Evolutionary conservation across 148 eudicot species (phyloP), one percentile per base, ranked within the genome.

Genomic region (Camellia japonica): DNA sequence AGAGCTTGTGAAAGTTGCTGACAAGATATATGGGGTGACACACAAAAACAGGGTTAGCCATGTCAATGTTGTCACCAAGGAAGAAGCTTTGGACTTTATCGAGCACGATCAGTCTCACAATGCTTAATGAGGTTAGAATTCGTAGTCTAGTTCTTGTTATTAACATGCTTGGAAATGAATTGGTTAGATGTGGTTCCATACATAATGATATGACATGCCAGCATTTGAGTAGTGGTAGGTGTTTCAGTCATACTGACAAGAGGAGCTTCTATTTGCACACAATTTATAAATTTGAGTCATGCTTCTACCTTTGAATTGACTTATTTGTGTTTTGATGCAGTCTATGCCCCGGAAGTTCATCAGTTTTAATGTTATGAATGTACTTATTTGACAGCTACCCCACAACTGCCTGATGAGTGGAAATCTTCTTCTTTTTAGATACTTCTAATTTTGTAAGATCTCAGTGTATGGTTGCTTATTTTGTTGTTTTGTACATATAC

Each of bases 1-100:
- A n/a, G 97, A 93, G 88, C 93, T 92, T 74, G 98, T 96, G 76
- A 94, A 93, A 84, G 97, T 96, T 71, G 98, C 99, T 80, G 99
- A 96, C 85, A 92, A 90, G 87, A 92, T 96, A 75, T 93, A 96
- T 74, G 93, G 97, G 38, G 98, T 96, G 84, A 91, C 90, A 2
- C 99, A 93, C 90, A 88, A 91, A 77, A 94, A 88, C 75, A 88
- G 99, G 72, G 97, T 96, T 71, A 96, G 99, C 82, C 86, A 78
- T 3, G 98, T 96, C 51, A 86, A 92, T 84, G 91, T 94, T 62
- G 83, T 94, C 75, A 54, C 95, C 69, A 88, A 74, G 77, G 98
- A 91, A 14, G 95, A 94, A 61, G 99, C 99, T 18, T 83, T 96
- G 74, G 89, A 82, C 68, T 96, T 96, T 76, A 94, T 94, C n/a